Evolutionary conservation across 495 filamentous ascomycete genomes (phyloP).

Genomic region (Podospora appendiculata): DNA sequence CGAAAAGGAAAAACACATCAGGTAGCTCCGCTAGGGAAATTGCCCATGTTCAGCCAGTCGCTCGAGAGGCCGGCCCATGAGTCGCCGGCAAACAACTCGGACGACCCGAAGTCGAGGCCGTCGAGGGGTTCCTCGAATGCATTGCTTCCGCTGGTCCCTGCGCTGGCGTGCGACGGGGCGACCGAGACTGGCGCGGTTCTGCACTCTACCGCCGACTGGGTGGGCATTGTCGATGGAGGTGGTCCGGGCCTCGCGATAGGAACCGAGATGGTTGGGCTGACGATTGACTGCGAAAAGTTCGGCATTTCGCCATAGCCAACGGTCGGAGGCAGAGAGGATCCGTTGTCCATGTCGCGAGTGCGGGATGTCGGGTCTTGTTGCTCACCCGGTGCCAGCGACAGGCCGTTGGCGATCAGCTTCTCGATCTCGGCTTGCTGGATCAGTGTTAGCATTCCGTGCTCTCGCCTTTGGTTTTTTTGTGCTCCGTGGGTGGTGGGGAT

Average conservation of each 20-base stretch:
- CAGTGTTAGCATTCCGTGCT: conserved; percentile 7
- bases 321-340: no score
- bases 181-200: no score
- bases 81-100: conserved; percentile 15
- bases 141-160: conserved; percentile 16
- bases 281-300: no score
- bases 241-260: no score
- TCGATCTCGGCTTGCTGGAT: conserved; percentile 37
- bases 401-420: conserved; percentile 30
- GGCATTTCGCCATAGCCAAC: no score
- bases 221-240: no score
- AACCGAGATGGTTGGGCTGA: no score
- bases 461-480: no score
- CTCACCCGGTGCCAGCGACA: conserved; percentile 5
- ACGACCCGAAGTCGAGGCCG: conserved; percentile 17
- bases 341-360: background rate
- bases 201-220: no score
- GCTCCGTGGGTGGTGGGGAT: background rate
- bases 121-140: conserved; percentile 21
- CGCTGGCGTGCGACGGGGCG: conserved; percentile 18
- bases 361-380: background rate
- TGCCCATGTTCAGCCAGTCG: background rate
- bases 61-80: conserved; percentile 12
- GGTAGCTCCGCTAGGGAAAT: background rate
- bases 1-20: background rate